Evolutionary conservation across 495 filamentous ascomycete genomes (phyloP), one percentile per base, ranked within the genome.

Genomic region (Cryomyces antarcticus): DNA sequence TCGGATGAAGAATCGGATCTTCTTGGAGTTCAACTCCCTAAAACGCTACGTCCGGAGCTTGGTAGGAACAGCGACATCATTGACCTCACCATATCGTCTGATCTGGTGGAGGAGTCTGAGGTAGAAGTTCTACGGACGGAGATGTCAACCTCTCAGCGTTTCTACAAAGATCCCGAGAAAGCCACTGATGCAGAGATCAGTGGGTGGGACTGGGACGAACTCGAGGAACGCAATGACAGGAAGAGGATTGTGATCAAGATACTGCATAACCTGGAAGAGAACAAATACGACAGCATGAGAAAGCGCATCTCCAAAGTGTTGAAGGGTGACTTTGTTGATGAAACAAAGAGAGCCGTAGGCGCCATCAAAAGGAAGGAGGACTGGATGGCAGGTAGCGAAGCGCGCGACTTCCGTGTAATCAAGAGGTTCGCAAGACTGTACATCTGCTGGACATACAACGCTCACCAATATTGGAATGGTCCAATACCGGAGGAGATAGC

Each of bases 171-270:
- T 6, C 44, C 40, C 11, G 43, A 43, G 28, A 30, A 41, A 5
- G 39, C 31, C 3, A 47, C 44, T 7, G 34, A 28, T 10, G n/a
- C 13, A 7, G 51, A 55, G 11, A 41, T 55, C 9, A 30, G 43
- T 5, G 28, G n/a, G 4, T 62, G 58, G 58, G 30, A 31, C 6
- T 49, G 42, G 47, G 34, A 39, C 1, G 42, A 51, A 12, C 43
- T 61, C 4, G 11, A 37, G 4, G 43, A 37, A 5, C 43, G 44
- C 5, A 5, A 13, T 3, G 53, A 62, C 30, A 37, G 55, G 7
- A 55, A 53, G 17, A 41, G 53, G 28, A 43, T 55, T 5, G 40
- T 62, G 5, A 50, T 58, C 45, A 62, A 62, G 38, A 2, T 57
- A 4, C 28, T 62, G 0, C 39, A 35, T 5, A 40, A 53, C 6